A percentile compares a stretch with the other conserved stretches of the same genome.
phyloP scores from a whole-genome alignment of 2,329 filamentous ascomycete genomes.

The Gyromitra esculenta region DNA sequence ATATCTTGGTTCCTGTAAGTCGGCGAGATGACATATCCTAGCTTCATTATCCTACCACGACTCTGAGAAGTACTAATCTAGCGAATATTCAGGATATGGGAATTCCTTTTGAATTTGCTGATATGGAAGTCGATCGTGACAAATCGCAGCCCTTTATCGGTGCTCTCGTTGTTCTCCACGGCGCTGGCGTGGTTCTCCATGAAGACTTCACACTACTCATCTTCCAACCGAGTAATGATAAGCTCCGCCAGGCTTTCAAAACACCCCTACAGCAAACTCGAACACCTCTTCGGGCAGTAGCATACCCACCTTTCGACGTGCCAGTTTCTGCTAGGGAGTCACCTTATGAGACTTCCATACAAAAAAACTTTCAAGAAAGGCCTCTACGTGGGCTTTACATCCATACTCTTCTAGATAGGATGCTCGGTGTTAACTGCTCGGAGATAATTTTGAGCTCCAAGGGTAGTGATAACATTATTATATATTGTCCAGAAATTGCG shows the following conservation, averaged over 20 bases:
- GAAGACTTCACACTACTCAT: conserved; percentile 54
- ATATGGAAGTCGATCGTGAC: conserved; percentile 51
- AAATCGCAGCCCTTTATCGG: conserved; percentile 46
- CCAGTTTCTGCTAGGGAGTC: conserved; percentile 19
- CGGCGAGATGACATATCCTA: conserved; percentile 16
- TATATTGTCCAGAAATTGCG: conserved; percentile 53
- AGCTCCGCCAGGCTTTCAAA: conserved; percentile 53
- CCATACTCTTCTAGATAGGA: conserved; percentile 39
- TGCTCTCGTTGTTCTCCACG: conserved; percentile 52
- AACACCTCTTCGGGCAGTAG: conserved; percentile 51
- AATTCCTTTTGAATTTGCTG: conserved; percentile 52
- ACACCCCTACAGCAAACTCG: conserved; percentile 49
- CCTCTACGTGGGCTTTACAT: conserved; percentile 32
- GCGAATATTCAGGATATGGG: conserved; percentile 48
- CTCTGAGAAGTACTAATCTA: conserved; percentile 28
- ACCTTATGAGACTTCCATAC: neutral
- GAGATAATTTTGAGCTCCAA: conserved; percentile 36
- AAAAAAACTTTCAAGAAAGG: conserved; percentile 3
- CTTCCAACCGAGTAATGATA: conserved; percentile 55
- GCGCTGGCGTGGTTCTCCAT: conserved; percentile 54
- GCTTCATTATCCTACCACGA: conserved; percentile 1
- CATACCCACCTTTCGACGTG: conserved; percentile 54
- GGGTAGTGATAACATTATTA: conserved; percentile 45
- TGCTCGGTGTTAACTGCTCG: conserved; percentile 35
- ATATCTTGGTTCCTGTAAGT: conserved; percentile 53